Evolutionary conservation across 257 asterid species (phyloP), one percentile per base, ranked within the genome.

Genomic region (Solanum arcanum): DNA sequence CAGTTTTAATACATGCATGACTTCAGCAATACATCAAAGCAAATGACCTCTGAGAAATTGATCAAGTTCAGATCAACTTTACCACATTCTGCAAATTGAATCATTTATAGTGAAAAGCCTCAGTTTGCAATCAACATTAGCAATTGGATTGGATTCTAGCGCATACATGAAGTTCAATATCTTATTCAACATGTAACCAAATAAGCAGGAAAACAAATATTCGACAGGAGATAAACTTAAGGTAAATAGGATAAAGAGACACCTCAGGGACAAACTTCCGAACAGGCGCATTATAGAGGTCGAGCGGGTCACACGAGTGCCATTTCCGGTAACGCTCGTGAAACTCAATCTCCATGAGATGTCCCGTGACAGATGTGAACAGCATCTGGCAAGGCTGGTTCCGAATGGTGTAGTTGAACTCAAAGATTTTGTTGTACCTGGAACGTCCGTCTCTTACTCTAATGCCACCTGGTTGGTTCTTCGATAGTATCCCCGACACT

Each of bases 321-420:
- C 99, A 97, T 90, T 93, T 95, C 18, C 98, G 94, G 87, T 89
- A 95, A 39, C 98, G 93, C 1, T 95, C 98, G 7, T 94, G 98
- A 88, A 97, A 97, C 3, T 95, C 99, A 83, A 95, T 92, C 91
- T 97, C 99, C 99, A 97, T 97, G 76, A 97, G 97, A 90, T 97
- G 99, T 16, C 99, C 99, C 3, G 98, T 95, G 64, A 97, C 99
- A 42, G 99, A 97, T 31, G 99, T 97, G 91, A 97, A 95, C 3
- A 93, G 89, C 99, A 97, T 97, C n/a, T 92, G 94, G 86, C 93
- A 89, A 23, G 90, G 93, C 90, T 93, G 96, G 81, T 92, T 92
- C 9, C 89, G 90, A 68, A 94, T 82, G 86, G 88, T 49, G 91
- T 94, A 94, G 82, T 91, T 91, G 92, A 94, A 97, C 91, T 97